These are phyloP conservation scores for Scenedesmus sp. DNA, from an alignment of 163 green algal genomes.

Conservation along the genomic window DNA sequence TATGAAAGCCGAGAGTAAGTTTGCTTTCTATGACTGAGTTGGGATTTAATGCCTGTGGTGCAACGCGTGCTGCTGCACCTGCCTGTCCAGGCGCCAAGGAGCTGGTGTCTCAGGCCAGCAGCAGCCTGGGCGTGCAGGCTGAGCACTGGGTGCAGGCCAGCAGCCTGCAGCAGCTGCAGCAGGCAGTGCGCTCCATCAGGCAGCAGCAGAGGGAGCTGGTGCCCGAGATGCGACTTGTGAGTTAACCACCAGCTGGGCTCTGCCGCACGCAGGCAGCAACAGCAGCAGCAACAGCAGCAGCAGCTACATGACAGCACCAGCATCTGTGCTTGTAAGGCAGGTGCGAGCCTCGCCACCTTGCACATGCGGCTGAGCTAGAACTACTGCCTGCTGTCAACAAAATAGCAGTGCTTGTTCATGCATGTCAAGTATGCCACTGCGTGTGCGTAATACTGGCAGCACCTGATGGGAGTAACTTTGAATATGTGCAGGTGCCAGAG, in stretches of 20 bases:
- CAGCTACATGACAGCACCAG: background rate
- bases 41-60: too few relatives aligned
- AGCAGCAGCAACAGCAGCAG: background rate
- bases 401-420: too few relatives aligned
- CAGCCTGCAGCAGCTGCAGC: slow-evolving; percentile 33
- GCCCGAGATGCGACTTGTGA: background rate
- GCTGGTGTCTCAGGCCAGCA: background rate
- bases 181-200: slow-evolving; percentile 21
- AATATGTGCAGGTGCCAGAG: background rate
- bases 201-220: slow-evolving; percentile 19
- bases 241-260: background rate
- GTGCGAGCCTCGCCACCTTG: background rate
- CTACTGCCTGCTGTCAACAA: background rate
- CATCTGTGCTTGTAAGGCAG: background rate
- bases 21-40: too few relatives aligned
- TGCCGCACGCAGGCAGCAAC: background rate
- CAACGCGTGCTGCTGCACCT: background rate
- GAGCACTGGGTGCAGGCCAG: slow-evolving; percentile 26
- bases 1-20: too few relatives aligned
- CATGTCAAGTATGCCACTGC: too few relatives aligned
- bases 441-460: background rate
- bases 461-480: background rate
- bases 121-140: background rate
- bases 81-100: background rate
- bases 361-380: background rate